Percentiles rank a stretch among this genome's conserved stretches.
Evolutionary conservation across 129 eudicot species (phyloP).

Genomic region (Escallonia rubra): DNA sequence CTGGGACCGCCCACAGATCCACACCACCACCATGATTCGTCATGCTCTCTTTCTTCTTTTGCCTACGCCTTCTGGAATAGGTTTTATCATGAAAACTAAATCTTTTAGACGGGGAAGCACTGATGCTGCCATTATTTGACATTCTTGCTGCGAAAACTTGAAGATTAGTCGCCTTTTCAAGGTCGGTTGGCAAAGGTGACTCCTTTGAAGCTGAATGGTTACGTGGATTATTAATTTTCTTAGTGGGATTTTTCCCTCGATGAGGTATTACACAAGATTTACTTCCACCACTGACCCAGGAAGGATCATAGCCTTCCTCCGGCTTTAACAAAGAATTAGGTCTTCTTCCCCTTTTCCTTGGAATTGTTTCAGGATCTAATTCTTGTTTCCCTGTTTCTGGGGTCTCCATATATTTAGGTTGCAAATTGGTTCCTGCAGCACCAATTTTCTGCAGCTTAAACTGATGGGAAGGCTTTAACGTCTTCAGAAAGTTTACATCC

Average conservation of each 20-base stretch:
- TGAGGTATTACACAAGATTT: constrained; percentile 15
- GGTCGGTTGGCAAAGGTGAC: constrained; percentile 1
- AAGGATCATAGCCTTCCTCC: constrained; percentile 26
- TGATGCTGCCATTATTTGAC: background rate
- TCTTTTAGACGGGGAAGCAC: background rate
- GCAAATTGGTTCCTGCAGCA: background rate
- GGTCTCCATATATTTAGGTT: background rate
- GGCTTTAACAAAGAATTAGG: constrained; percentile 19
- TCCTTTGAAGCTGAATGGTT: constrained; percentile 6
- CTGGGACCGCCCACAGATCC: constrained; percentile 8
- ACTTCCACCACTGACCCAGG: constrained; percentile 12
- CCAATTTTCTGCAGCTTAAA: background rate
- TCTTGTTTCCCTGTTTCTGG: background rate
- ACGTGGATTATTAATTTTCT: too few relatives aligned
- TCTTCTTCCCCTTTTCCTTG: constrained; percentile 23
- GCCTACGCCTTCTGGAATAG: background rate
- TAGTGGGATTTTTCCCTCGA: constrained; percentile 16
- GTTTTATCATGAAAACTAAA: background rate
- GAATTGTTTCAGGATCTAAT: background rate
- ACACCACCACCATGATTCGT: constrained; percentile 11
- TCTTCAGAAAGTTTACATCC: background rate
- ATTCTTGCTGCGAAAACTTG: constrained; percentile 1
- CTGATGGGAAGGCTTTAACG: constrained; percentile 4
- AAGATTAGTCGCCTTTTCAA: constrained; percentile 4
- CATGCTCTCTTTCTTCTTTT: constrained; percentile 1